phyloP scores from a whole-genome alignment of 106 monocot genomes.

The Phalaenopsis equestris region DNA sequence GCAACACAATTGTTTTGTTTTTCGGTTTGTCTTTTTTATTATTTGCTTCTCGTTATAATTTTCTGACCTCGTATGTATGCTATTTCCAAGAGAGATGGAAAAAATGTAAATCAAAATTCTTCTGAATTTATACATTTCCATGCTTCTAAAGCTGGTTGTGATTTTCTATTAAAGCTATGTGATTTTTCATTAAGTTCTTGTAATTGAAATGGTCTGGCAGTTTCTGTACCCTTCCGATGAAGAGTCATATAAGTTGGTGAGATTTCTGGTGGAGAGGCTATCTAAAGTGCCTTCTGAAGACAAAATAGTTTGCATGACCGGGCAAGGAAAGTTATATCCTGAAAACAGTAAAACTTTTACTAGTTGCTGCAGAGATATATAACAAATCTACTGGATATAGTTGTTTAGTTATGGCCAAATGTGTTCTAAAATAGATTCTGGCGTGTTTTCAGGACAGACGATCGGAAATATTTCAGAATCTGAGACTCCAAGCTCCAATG shows the following conservation, averaged over 20 bases:
- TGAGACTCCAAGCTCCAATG: background rate
- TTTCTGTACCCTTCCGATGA: slow-evolving; percentile 29
- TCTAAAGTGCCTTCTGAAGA: slow-evolving; percentile 10
- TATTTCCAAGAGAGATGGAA: background rate
- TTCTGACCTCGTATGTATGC: background rate
- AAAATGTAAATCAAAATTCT: background rate
- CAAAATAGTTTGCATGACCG: background rate
- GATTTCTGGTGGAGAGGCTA: slow-evolving; percentile 26
- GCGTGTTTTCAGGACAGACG: background rate
- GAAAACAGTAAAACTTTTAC: background rate
- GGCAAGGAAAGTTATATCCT: background rate
- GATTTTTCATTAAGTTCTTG: background rate
- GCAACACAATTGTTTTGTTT: background rate
- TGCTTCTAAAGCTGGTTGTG: slow-evolving; percentile 7
- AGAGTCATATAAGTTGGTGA: slow-evolving; percentile 25
- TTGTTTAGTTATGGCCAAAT: background rate
- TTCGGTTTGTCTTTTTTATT: background rate
- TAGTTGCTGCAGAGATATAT: background rate
- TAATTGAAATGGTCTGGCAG: slow-evolving; percentile 8
- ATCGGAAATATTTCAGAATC: background rate
- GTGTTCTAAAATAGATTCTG: background rate
- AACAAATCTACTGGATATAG: background rate
- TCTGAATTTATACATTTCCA: slow-evolving; percentile 2
- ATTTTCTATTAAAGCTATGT: slow-evolving; percentile 1
- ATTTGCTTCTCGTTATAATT: background rate